A percentile compares a stretch with the other conserved stretches of the same genome.
Evolutionary conservation across 2,329 filamentous ascomycete genomes (phyloP).

Genomic region (Alternaria atra): DNA sequence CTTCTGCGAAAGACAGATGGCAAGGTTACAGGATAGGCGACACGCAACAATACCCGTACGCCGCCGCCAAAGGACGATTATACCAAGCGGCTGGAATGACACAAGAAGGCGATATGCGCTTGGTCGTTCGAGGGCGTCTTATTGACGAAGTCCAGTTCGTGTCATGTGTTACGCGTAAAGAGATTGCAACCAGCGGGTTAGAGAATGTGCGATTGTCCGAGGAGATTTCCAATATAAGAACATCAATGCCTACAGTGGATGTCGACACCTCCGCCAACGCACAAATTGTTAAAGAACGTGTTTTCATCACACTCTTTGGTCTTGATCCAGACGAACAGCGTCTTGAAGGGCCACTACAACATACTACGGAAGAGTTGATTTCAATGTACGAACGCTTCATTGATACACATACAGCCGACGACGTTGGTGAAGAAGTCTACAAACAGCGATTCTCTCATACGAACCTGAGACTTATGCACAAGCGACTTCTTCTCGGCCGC

Average conservation of each 20-base stretch:
- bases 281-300: background rate
- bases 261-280: background rate
- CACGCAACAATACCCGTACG: background rate
- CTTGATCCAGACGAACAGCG: background rate
- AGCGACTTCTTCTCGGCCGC: background rate
- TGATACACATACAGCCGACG: background rate
- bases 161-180: background rate
- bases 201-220: background rate
- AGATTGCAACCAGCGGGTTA: background rate
- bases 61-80: background rate
- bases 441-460: background rate
- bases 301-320: background rate
- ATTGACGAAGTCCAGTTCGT: background rate
- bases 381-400: constrained; percentile 4
- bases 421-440: background rate
- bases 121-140: background rate
- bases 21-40: constrained; percentile 3
- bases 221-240: background rate
- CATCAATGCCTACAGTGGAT: background rate
- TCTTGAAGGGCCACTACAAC: background rate
- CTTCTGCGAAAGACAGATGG: background rate
- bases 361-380: background rate
- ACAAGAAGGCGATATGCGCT: background rate
- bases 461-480: background rate
- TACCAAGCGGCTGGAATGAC: background rate